A percentile compares a stretch with the other conserved stretches of the same genome.
Conservation (phyloP, 140 eudicot genomes). For the Oenanthe javanica region DNA sequence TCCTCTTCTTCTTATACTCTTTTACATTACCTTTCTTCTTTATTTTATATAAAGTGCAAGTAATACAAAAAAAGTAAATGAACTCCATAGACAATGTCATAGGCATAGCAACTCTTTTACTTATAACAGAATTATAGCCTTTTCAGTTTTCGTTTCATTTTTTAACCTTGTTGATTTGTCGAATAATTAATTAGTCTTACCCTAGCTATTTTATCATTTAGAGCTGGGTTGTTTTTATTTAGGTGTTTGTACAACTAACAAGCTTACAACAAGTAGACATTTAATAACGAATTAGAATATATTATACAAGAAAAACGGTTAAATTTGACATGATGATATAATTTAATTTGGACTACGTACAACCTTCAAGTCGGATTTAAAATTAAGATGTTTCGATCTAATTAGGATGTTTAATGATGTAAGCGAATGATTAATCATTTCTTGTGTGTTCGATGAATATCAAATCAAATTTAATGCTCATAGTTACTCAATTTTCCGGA, state of each 20-base stretch:
- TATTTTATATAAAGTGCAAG: background rate
- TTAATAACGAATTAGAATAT: background rate
- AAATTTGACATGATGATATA: too few relatives aligned
- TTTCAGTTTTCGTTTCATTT: background rate
- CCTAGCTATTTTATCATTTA: background rate
- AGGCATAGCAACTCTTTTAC: background rate
- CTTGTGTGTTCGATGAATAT: background rate
- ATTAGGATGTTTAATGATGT: background rate
- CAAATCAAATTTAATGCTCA: conserved; percentile 2
- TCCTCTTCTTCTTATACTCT: background rate
- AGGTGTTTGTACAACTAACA: background rate
- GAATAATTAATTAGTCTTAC: background rate
- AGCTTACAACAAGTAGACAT: background rate
- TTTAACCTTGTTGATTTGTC: background rate
- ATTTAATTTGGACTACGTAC: too few relatives aligned
- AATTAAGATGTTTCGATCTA: background rate
- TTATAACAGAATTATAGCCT: background rate
- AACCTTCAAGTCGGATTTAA: too few relatives aligned
- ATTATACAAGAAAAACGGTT: too few relatives aligned
- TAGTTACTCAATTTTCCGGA: background rate
- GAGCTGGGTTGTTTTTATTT: too few relatives aligned
- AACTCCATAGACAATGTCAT: background rate
- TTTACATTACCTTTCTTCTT: background rate
- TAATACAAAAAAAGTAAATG: background rate
- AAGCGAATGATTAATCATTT: background rate